Evolutionary conservation across 2,329 filamentous ascomycete species (phyloP).

Genomic region (Tolypocladium guangdongense): DNA sequence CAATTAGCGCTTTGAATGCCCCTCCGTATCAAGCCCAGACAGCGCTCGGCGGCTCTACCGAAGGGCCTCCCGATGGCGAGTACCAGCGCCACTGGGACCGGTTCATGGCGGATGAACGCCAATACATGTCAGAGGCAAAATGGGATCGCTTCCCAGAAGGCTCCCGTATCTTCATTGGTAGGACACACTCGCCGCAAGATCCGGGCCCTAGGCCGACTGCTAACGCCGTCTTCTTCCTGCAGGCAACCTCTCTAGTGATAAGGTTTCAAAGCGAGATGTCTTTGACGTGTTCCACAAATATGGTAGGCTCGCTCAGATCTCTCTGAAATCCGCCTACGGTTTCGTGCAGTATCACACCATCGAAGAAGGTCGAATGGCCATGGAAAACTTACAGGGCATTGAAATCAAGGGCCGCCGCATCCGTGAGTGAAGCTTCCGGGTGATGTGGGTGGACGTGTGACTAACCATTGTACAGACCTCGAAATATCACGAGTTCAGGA

Average conservation of each 20-base stretch:
- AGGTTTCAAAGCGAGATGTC: conserved; percentile 86
- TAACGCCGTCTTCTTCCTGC: conserved; percentile 15
- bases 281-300: conserved; percentile 83
- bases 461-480: conserved; percentile 43
- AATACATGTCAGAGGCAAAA: conserved; percentile 65
- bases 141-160: conserved; percentile 74
- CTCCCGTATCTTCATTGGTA: conserved; percentile 74
- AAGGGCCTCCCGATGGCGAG: conserved; percentile 28
- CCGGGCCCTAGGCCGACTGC: conserved; percentile 8
- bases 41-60: conserved; percentile 14
- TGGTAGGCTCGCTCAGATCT: conserved; percentile 84
- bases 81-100: conserved; percentile 59
- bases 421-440: conserved; percentile 47
- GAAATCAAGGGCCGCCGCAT: conserved; percentile 85
- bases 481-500: conserved; percentile 85
- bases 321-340: conserved; percentile 91
- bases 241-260: conserved; percentile 88
- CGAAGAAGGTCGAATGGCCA: conserved; percentile 61
- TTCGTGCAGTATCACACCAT: conserved; percentile 88
- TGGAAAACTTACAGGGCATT: conserved; percentile 68
- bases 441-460: conserved; percentile 20
- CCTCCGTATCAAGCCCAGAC: conserved; percentile 19
- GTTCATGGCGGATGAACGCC: conserved; percentile 62
- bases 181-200: conserved; percentile 19
- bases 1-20: conserved; percentile 19